Conservation (phyloP, 495 filamentous ascomycete genomes). For the Tuber calosporum region DNA sequence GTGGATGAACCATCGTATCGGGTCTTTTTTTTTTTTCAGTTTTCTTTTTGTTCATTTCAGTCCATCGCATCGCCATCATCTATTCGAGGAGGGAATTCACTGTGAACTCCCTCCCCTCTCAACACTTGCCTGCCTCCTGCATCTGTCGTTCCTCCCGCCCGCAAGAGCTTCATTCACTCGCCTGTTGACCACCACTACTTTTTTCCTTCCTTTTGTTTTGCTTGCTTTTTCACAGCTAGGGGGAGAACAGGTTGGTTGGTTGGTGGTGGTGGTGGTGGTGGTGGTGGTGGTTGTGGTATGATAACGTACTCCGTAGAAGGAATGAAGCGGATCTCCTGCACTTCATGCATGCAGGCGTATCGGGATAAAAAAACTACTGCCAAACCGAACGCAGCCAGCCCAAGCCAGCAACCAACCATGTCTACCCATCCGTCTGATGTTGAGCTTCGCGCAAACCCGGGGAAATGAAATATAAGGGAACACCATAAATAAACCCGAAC, state of each 20-base stretch:
- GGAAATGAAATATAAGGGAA: background rate
- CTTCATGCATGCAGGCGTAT: conserved; percentile 20
- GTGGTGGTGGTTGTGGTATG: too few relatives aligned
- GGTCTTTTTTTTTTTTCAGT: conserved; percentile 18
- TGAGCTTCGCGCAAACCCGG: background rate
- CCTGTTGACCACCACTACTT: conserved; percentile 14
- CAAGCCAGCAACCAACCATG: background rate
- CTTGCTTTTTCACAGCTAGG: conserved; percentile 10
- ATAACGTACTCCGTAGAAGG: too few relatives aligned
- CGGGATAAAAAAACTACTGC: background rate
- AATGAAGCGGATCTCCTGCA: conserved; percentile 12
- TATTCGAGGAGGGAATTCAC: background rate
- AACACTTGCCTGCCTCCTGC: background rate
- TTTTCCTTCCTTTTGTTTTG: background rate
- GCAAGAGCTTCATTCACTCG: conserved; percentile 28
- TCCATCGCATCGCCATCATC: background rate
- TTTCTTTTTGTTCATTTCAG: conserved; percentile 13
- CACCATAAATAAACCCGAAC: background rate
- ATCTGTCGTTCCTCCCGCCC: conserved; percentile 24
- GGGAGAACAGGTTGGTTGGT: conserved; percentile 10
- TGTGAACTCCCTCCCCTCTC: background rate
- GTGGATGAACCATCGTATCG: conserved; percentile 15
- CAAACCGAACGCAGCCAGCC: background rate
- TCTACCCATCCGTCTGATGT: background rate
- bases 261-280: conserved; percentile 12